A percentile compares a stretch with the other conserved stretches of the same genome.
Conservation (phyloP, 768 basidiomycete species). For the Calocybe cyanea region DNA sequence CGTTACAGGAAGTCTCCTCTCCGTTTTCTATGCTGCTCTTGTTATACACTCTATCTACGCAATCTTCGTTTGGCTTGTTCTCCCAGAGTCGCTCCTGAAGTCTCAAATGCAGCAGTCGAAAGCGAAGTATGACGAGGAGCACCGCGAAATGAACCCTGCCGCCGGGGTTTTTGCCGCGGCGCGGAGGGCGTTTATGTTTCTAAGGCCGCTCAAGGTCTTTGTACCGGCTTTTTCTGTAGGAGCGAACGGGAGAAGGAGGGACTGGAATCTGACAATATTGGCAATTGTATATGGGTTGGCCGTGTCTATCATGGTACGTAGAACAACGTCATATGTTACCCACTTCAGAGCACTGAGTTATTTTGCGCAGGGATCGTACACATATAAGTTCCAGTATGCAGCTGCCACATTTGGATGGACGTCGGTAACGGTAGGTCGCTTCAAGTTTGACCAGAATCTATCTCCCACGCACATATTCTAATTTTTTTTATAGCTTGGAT, state of each 20-base stretch:
- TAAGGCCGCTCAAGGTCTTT: constrained; percentile 70
- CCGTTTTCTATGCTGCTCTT: constrained; percentile 69
- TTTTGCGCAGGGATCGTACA: constrained; percentile 45
- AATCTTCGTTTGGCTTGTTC: constrained; percentile 46
- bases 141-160: constrained; percentile 14
- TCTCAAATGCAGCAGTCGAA: constrained; percentile 41
- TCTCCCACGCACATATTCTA: neutral
- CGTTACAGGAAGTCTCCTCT: constrained; percentile 47
- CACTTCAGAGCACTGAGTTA: neutral
- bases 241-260: constrained; percentile 36
- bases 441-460: neutral
- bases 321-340: neutral
- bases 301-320: constrained; percentile 42
- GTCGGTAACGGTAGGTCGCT: constrained; percentile 51
- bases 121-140: constrained; percentile 31
- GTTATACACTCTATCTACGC: constrained; percentile 47
- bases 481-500: constrained; percentile 52
- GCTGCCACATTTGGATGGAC: constrained; percentile 61
- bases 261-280: constrained; percentile 65
- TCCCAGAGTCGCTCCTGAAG: constrained; percentile 76
- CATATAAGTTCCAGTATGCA: constrained; percentile 65
- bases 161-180: constrained; percentile 33
- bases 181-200: constrained; percentile 52
- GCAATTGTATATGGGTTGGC: constrained; percentile 49
- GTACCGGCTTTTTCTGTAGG: constrained; percentile 31